Percentiles rank a stretch among this genome's conserved stretches.
Conservation (phyloP, 306 rosid species). For the Fragaria iinumae region DNA sequence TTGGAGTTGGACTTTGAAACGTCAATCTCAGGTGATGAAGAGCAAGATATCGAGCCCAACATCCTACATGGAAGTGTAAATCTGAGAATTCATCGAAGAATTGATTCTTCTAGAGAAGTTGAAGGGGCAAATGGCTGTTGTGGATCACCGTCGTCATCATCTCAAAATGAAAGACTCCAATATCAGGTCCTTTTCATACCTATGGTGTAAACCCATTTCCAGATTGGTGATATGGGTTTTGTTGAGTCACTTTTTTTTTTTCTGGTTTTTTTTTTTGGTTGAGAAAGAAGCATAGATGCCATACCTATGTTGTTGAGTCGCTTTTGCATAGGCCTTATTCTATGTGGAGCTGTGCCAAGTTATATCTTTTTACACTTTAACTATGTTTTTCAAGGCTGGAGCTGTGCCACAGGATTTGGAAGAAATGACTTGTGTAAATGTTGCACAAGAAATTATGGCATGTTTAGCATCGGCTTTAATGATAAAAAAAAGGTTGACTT, state of each 20-base stretch:
- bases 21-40: constrained; percentile 83
- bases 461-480: not conserved
- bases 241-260: not conserved
- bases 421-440: not conserved
- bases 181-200: constrained; percentile 56
- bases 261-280: not conserved
- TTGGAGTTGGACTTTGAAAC: constrained; percentile 91
- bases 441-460: not conserved
- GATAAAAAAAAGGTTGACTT: not conserved
- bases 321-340: not conserved
- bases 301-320: not conserved
- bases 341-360: not conserved
- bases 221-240: not conserved
- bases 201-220: not conserved
- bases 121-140: constrained; percentile 57
- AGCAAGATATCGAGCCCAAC: constrained; percentile 67
- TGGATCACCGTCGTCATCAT: constrained; percentile 77
- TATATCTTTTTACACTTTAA: not conserved
- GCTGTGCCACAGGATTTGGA: not conserved
- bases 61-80: constrained; percentile 83
- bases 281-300: not conserved
- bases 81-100: constrained; percentile 75
- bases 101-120: constrained; percentile 60
- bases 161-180: constrained; percentile 49
- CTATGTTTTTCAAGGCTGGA: not conserved